Conservation (phyloP, 768 basidiomycete genomes). For the Neoboletus brunneissimus region DNA sequence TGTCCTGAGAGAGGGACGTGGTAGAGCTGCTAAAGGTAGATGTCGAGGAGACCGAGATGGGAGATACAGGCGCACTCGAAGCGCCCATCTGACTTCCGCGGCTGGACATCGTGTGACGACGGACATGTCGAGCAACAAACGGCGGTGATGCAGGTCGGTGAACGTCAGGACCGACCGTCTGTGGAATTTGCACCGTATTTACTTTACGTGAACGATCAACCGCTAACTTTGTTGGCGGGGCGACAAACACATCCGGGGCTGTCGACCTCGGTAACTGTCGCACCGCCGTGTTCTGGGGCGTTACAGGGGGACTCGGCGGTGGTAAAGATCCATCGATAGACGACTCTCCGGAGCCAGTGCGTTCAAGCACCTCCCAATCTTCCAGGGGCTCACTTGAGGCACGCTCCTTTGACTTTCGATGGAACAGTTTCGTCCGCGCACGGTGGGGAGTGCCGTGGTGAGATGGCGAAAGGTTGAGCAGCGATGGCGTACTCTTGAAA, state of each 20-base stretch:
- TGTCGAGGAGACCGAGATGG: slow-evolving; percentile 27
- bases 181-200: slow-evolving; percentile 26
- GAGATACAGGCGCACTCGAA: slow-evolving; percentile 34
- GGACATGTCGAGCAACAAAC: slow-evolving; percentile 32
- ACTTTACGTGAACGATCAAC: slow-evolving; percentile 24
- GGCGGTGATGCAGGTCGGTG: slow-evolving; percentile 34
- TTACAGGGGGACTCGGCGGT: slow-evolving; percentile 20
- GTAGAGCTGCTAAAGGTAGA: slow-evolving; percentile 28
- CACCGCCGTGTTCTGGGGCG: slow-evolving; percentile 16
- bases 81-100: slow-evolving; percentile 28
- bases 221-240: slow-evolving; percentile 5
- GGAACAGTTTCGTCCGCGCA: slow-evolving; percentile 32
- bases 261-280: slow-evolving; percentile 17
- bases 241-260: slow-evolving; percentile 13
- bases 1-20: slow-evolving; percentile 16
- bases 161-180: slow-evolving; percentile 11
- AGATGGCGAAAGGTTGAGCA: slow-evolving; percentile 31
- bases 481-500: slow-evolving; percentile 34
- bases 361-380: slow-evolving; percentile 34
- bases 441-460: slow-evolving; percentile 30
- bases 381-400: slow-evolving; percentile 33
- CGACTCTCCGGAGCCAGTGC: slow-evolving; percentile 27
- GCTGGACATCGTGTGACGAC: slow-evolving; percentile 33
- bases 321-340: slow-evolving; percentile 22
- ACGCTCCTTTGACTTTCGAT: slow-evolving; percentile 35